Evolutionary conservation across 176 grass and related monocot species (phyloP), one percentile per base, ranked within the genome.

Genomic region (Guadua angustifolia): DNA sequence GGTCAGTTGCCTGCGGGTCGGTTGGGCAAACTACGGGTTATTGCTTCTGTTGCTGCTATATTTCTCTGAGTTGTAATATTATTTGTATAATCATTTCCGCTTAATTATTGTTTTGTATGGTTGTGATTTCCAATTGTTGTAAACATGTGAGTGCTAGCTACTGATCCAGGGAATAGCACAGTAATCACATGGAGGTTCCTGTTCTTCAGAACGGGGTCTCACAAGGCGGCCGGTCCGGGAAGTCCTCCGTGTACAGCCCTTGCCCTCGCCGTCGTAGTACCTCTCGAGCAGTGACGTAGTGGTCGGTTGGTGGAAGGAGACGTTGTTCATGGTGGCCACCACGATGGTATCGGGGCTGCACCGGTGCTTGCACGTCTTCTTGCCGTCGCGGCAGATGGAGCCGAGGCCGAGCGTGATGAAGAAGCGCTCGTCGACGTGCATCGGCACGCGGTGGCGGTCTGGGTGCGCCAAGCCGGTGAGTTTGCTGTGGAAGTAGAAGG

Each of bases 311-410:
- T 47, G 51, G 29, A 92, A 95, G 81, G 90, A 92, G 1, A 77
- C 56, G 15, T 95, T 95, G 88, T 95, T 95, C 85, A 92, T 80
- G 73, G 82, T 95, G 8, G 93, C 82, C 18, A 85, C 71, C 1
- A 92, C 44, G 22, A 86, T 84, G 51, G 12, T 89, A 2, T 84
- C 82, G 1, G 11, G 35, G 45, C 79, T 46, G 4, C 77, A 26
- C 0, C 58, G 1, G 1, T 64, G 70, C 72, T 81, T 24, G 62
- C 71, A 85, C 24, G 64, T 7, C 13, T 19, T 29, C 1, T 4
- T n/a, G 14, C 18, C 26, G 71, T 62, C 21, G 58, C 82, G 12
- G 71, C 79, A 82, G 19, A 82, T 87, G 14, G 79, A 76, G 19
- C 79, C 85, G 9, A 82, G 62, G 1, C 79, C 44, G 11, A 88